Percentiles rank a stretch among this genome's conserved stretches.
These are phyloP conservation scores for Melanogaster broomeanus DNA, from an alignment of 768 basidiomycete genomes.

Conservation along the genomic window DNA sequence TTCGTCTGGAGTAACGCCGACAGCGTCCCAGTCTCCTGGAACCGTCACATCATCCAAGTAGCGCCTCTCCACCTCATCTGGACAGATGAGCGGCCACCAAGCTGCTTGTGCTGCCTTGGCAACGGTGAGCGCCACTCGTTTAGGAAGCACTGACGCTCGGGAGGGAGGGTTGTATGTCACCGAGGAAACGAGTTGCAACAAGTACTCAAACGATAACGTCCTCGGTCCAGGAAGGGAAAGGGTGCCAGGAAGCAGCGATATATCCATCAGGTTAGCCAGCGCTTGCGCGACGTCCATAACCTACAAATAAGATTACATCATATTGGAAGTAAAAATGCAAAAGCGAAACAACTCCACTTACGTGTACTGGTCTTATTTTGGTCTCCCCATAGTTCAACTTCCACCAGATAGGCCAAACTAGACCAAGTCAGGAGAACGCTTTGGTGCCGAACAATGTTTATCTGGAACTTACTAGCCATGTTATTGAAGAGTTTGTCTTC, in stretches of 20 bases:
- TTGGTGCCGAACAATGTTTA: neutral
- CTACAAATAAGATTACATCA: constrained; percentile 40
- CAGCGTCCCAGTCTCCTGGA: constrained; percentile 78
- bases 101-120: constrained; percentile 60
- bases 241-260: constrained; percentile 63
- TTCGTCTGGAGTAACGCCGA: constrained; percentile 80
- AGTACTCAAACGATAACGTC: constrained; percentile 79
- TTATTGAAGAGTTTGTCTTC: constrained; percentile 95
- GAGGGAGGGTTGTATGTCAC: constrained; percentile 79
- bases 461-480: constrained; percentile 71
- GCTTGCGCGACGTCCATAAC: constrained; percentile 94
- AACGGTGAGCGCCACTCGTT: constrained; percentile 61
- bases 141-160: constrained; percentile 75
- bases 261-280: constrained; percentile 71
- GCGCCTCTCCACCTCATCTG: constrained; percentile 88
- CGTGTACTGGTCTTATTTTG: constrained; percentile 88
- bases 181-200: constrained; percentile 74
- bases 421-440: constrained; percentile 14
- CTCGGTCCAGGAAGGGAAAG: constrained; percentile 88
- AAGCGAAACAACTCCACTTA: constrained; percentile 41
- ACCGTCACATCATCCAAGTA: constrained; percentile 80
- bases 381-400: constrained; percentile 89
- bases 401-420: constrained; percentile 90
- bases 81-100: constrained; percentile 93
- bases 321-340: constrained; percentile 13